A percentile compares a stretch with the other conserved stretches of the same genome.
Conservation (phyloP, 768 basidiomycete species). For the Tubosaeta sp. region DNA sequence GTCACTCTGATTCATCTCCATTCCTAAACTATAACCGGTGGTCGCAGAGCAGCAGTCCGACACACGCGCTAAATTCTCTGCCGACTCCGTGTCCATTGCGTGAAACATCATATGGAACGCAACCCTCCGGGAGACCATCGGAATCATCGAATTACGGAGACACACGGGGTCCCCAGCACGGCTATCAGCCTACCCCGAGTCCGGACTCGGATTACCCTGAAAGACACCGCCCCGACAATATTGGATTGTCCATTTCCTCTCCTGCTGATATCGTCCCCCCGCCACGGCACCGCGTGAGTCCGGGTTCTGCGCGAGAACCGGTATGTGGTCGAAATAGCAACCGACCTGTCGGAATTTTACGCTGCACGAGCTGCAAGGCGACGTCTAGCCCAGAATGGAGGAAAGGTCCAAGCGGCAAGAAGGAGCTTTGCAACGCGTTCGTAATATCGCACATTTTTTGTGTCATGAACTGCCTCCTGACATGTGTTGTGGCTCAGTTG, state of each 20-base stretch:
- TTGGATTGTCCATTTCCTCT: conserved; percentile 23
- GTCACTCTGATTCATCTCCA: conserved; percentile 27
- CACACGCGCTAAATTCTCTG: conserved; percentile 23
- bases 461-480: conserved; percentile 16
- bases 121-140: conserved; percentile 37
- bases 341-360: conserved; percentile 66
- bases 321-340: conserved; percentile 44
- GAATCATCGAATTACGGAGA: conserved; percentile 29
- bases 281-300: conserved; percentile 52
- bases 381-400: conserved; percentile 88
- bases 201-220: conserved; percentile 37
- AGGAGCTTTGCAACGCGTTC: conserved; percentile 91
- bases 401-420: conserved; percentile 86
- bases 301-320: conserved; percentile 46
- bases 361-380: conserved; percentile 77
- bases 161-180: conserved; percentile 30
- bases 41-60: conserved; percentile 26
- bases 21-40: conserved; percentile 29
- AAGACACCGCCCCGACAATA: conserved; percentile 31
- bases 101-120: conserved; percentile 26
- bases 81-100: conserved; percentile 27
- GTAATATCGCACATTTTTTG: conserved; percentile 32
- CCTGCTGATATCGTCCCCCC: conserved; percentile 52
- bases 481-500: conserved; percentile 46
- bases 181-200: conserved; percentile 36